Base-by-base conservation (phyloP, 2,329 filamentous ascomycete species). In the Purpureocillium lavendulum region DNA sequence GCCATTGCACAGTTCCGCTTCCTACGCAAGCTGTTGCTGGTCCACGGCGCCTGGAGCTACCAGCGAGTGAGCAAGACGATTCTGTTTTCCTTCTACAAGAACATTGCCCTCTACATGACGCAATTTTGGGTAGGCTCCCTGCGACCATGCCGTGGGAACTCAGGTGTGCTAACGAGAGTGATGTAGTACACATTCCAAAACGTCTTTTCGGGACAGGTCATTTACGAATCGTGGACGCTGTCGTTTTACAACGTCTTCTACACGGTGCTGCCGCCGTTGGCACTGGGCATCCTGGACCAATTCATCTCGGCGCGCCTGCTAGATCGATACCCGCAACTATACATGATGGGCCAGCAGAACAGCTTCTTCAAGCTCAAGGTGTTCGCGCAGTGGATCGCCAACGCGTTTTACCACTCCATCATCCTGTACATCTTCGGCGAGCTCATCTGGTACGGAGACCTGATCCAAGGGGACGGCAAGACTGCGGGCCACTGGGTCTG, bases 171-270 rank as follows among this genome's bases (percentile, higher is more conserved):
- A 10, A 26, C 21, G 10, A 26, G 21, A 26, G 6, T 26, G n/a
- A 29, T 41, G 12, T 43, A 89, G 85, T 97, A 92, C 65, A 87
- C 88, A 0, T 98, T 98, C 70, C 88, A 95, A 75, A 98, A 98
- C 61, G 86, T 87, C 49, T 98, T 97, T 64, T 97, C 90, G 1
- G 92, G 92, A 38, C 84, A 96, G 59, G 87, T 97, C 57, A 97
- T 98, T 58, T 97, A 89, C 73, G 92, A 98, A 65, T 97, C 92
- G 9, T 98, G 94, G 94, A 96, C 89, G 0, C 70, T 98, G n/a
- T 95, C 90, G 7, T 94, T 97, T 67, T 98, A 96, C 73, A 98
- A 98, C 69, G 88, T 98, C 60, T 84, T 98, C 60, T 98, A 94
- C 68, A 98, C 92, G 1, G 84, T 94, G 15, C 70, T 96, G 14